Evolutionary conservation across 352 stramenopile genomes (phyloP).

Genomic region (Globisporangium abappressorium): DNA sequence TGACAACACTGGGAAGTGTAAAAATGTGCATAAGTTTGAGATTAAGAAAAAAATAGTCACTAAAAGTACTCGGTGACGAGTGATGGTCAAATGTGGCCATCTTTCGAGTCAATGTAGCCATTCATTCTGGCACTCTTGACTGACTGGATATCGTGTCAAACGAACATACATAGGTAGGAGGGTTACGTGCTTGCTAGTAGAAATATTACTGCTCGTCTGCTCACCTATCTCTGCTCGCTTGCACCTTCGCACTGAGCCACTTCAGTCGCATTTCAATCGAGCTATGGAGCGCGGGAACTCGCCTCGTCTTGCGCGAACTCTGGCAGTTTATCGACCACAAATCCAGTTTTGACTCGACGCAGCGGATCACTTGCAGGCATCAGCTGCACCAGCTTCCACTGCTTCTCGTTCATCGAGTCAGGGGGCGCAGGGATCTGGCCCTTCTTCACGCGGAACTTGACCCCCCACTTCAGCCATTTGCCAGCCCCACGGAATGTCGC

Average conservation of each 20-base stretch:
- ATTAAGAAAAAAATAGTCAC: neutral
- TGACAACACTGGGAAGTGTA: neutral
- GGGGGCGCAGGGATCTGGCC: neutral
- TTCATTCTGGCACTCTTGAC: neutral
- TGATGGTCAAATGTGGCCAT: neutral
- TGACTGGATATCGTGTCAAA: neutral
- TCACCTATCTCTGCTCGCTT: neutral
- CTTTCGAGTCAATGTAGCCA: neutral
- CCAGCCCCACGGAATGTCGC: neutral
- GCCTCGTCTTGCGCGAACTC: neutral
- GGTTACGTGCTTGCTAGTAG: neutral
- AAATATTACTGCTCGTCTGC: neutral
- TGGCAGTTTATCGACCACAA: neutral
- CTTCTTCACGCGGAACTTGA: conserved; percentile 1
- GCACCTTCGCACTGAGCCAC: neutral
- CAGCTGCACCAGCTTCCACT: neutral
- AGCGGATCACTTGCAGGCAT: neutral
- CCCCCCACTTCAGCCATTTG: neutral
- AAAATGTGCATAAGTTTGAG: neutral
- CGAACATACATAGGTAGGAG: neutral
- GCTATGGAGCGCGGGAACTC: neutral
- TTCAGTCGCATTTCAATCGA: neutral
- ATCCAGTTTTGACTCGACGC: neutral
- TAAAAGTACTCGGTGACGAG: neutral
- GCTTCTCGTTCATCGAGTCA: neutral